Percentiles rank a stretch among this genome's conserved stretches.
Evolutionary conservation across 75 land plant genomes (phyloP).

Genomic region (Adiantum capillusveneris): DNA sequence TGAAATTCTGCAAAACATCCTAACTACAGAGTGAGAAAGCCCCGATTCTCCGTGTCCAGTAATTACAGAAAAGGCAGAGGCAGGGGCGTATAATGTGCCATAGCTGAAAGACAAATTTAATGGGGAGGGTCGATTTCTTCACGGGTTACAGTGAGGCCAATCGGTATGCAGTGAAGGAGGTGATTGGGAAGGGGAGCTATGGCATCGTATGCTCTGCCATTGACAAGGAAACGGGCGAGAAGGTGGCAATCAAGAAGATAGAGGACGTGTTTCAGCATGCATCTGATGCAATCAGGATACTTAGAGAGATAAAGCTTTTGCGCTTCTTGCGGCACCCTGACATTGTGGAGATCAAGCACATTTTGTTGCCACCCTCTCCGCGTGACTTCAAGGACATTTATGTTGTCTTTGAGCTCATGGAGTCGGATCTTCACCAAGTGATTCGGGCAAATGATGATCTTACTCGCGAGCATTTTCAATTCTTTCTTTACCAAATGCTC

Average conservation of each 20-base stretch:
- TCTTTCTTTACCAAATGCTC: constrained; percentile 36
- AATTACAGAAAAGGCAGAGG: too few relatives aligned
- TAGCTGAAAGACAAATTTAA: too few relatives aligned
- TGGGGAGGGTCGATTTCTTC: constrained; percentile 34
- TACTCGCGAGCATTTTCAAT: constrained; percentile 35
- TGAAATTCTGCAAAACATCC: too few relatives aligned
- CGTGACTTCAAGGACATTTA: constrained; percentile 36
- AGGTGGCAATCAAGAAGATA: constrained; percentile 39
- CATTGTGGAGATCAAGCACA: constrained; percentile 38
- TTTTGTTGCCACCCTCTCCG: constrained; percentile 31
- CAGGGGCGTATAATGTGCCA: too few relatives aligned
- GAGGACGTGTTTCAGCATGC: constrained; percentile 36
- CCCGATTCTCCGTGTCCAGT: too few relatives aligned
- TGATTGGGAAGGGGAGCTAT: constrained; percentile 44
- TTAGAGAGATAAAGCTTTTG: constrained; percentile 33
- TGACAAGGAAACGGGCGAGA: constrained; percentile 32
- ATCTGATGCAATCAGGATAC: constrained; percentile 33
- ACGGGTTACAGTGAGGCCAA: constrained; percentile 55
- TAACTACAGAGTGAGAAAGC: too few relatives aligned
- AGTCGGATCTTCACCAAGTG: constrained; percentile 40
- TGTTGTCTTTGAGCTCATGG: constrained; percentile 42
- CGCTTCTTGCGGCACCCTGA: constrained; percentile 31
- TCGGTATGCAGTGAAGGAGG: constrained; percentile 44
- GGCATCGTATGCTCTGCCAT: constrained; percentile 37
- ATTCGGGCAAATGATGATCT: constrained; percentile 36